These are phyloP conservation scores for Rauvolfia tetraphylla DNA, from an alignment of 257 asterid species.

Conservation along the genomic window DNA sequence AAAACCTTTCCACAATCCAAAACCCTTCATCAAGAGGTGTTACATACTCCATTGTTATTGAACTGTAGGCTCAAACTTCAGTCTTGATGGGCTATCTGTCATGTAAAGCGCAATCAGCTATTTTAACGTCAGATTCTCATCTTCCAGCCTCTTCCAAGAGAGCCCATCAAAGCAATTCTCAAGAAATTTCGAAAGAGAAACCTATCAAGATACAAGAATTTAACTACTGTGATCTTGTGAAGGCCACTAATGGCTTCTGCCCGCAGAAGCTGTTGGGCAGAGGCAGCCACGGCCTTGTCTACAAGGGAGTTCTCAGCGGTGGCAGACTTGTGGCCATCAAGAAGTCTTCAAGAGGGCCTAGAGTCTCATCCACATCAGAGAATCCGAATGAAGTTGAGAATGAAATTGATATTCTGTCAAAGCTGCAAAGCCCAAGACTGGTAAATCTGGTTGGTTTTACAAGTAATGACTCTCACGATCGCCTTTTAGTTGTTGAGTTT, in stretches of 20 bases:
- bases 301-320: conserved; percentile 64
- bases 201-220: conserved; percentile 63
- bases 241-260: conserved; percentile 77
- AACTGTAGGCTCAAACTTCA: neutral
- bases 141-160: conserved; percentile 33
- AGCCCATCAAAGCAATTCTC: conserved; percentile 18
- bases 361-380: conserved; percentile 28
- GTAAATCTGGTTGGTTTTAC: conserved; percentile 79
- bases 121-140: conserved; percentile 38
- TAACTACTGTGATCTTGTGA: conserved; percentile 63
- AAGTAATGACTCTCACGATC: conserved; percentile 36
- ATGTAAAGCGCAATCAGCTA: conserved; percentile 71
- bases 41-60: neutral
- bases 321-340: conserved; percentile 78
- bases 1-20: conserved; percentile 6
- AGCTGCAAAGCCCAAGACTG: conserved; percentile 57
- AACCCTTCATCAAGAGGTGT: neutral
- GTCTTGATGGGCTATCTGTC: conserved; percentile 78
- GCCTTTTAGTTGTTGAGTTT: conserved; percentile 75
- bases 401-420: conserved; percentile 66
- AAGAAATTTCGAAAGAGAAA: conserved; percentile 28
- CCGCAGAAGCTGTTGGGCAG: conserved; percentile 59
- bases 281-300: conserved; percentile 85
- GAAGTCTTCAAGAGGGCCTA: conserved; percentile 51
- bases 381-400: conserved; percentile 64